These are phyloP conservation scores for Purpureocillium lavendulum DNA, from an alignment of 2,329 filamentous ascomycete species.

Conservation along the genomic window DNA sequence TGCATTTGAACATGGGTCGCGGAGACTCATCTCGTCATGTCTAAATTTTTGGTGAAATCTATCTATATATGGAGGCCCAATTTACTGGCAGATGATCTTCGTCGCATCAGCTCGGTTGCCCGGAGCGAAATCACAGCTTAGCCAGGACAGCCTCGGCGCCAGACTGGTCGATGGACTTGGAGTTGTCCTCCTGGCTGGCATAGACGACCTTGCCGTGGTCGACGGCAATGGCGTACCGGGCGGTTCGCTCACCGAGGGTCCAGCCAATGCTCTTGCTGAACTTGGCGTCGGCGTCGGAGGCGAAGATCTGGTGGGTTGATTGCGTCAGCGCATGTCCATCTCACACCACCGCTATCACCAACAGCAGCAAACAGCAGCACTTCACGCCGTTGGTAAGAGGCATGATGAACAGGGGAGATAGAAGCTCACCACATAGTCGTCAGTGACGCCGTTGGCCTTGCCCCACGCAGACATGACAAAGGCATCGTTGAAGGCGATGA, in stretches of 20 bases:
- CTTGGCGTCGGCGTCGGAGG: slow-evolving; percentile 58
- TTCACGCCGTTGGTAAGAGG: too few relatives aligned
- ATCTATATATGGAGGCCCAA: too few relatives aligned
- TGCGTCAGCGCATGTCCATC: background rate
- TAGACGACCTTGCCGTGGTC: slow-evolving; percentile 80
- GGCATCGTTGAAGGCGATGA: slow-evolving; percentile 78
- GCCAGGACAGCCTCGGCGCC: slow-evolving; percentile 46
- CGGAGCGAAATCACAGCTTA: slow-evolving; percentile 33
- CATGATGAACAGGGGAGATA: background rate
- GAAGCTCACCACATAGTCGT: slow-evolving; percentile 50
- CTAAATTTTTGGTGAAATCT: too few relatives aligned
- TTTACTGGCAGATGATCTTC: too few relatives aligned
- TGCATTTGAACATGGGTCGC: too few relatives aligned
- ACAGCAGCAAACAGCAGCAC: too few relatives aligned
- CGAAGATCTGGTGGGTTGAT: slow-evolving; percentile 50
- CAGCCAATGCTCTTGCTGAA: slow-evolving; percentile 77
- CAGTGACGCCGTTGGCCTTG: slow-evolving; percentile 75
- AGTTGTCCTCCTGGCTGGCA: slow-evolving; percentile 60
- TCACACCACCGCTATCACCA: too few relatives aligned
- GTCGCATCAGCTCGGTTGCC: background rate
- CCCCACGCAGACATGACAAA: slow-evolving; percentile 86
- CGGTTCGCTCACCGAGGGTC: slow-evolving; percentile 65
- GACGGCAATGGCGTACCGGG: slow-evolving; percentile 71
- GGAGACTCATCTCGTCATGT: too few relatives aligned
- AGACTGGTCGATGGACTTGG: slow-evolving; percentile 34